Evolutionary conservation across 1,139 yeast genomes (phyloP), one percentile per base, ranked within the genome.

Genomic region (Suhomyces atakaporum): DNA sequence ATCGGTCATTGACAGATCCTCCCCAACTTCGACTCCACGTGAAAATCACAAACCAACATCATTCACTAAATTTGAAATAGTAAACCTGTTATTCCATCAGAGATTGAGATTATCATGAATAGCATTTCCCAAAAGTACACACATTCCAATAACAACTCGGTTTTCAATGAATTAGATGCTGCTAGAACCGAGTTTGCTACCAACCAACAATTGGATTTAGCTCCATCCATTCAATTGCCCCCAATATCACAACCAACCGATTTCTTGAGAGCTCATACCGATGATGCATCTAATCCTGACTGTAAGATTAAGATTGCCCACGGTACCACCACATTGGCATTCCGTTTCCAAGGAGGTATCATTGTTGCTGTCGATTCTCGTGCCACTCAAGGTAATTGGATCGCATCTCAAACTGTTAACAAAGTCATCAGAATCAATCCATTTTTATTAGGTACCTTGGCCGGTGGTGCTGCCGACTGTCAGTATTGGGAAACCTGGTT

Each of bases 401-500:
- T 94, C 54, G 98, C 97, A 11, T 89, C 97, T 16, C 97, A 90
- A 63, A 89, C 97, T 2, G 99, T 92, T 47, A 90, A 92, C 66
- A 92, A 92, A 66, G 98, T 92, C 36, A 90, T 92, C 58, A 92
- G 92, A 62, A 92, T 92, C 66, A 94, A 94, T 63, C 97, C 97
- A 35, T 85, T 86, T 58, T 68, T 92, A 50, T 75, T 92, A 53
- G 99, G 99, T 48, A 92, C 99, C 21, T 83, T 92, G 97, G 99
- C 99, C 24, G 99, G 99, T 66, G 97, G 97, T 71, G 99, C 99
- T 35, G 98, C 98, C 18, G 99, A 92, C 67, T 92, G 99, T 74
- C 98, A 94, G 64, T 94, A 75, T 65, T 92, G 99, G 99, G 97
- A 92, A 68, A 88, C 97, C 19, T 92, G 97, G 97, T 75, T 92